Evolutionary conservation across 495 filamentous ascomycete species (phyloP).

Genomic region (Penicillium soppii): DNA sequence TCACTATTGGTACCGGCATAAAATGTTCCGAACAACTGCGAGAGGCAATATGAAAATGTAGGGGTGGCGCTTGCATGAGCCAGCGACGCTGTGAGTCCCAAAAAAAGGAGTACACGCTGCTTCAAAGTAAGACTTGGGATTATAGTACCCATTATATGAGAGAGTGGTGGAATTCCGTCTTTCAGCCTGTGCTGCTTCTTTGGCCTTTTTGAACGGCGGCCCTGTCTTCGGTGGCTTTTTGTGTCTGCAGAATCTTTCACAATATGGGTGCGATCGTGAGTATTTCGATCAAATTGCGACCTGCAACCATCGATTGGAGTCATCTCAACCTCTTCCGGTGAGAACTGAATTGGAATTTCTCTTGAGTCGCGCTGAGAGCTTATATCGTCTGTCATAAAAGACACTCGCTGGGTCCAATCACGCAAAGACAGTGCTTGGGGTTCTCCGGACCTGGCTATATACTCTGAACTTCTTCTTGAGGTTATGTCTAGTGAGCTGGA

Average conservation of each 20-base stretch:
- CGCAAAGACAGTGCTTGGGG: background rate
- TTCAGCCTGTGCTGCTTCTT: background rate
- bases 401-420: background rate
- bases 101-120: constrained; percentile 54
- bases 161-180: constrained; percentile 46
- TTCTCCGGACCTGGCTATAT: background rate
- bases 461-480: background rate
- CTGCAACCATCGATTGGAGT: background rate
- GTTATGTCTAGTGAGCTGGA: constrained; percentile 9
- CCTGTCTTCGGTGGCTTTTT: background rate
- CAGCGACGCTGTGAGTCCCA: constrained; percentile 61
- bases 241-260: background rate
- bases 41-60: constrained; percentile 73
- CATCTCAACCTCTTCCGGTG: constrained; percentile 9
- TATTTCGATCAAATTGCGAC: background rate
- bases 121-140: constrained; percentile 61
- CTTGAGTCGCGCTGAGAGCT: background rate
- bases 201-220: background rate
- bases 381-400: background rate
- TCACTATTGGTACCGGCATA: constrained; percentile 47
- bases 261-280: background rate
- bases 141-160: constrained; percentile 65
- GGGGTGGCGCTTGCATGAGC: constrained; percentile 71
- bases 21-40: constrained; percentile 70
- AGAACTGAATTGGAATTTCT: background rate